phyloP scores from a whole-genome alignment of 2,329 filamentous ascomycete genomes.

The Rutstroemia sp. region DNA sequence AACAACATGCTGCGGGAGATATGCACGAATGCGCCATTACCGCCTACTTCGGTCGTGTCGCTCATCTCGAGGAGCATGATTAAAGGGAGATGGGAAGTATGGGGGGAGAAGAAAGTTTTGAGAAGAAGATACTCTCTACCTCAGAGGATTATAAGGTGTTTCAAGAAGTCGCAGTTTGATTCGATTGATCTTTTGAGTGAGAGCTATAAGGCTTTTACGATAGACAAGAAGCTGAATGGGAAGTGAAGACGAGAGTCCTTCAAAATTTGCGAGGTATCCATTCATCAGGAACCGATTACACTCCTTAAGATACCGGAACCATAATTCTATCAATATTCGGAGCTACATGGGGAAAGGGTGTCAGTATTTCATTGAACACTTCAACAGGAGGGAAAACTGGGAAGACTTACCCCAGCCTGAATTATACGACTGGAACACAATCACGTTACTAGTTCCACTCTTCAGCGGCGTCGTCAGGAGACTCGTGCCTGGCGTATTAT shows the following conservation, averaged over 20 bases:
- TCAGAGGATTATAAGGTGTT: constrained; percentile 16
- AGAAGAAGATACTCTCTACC: constrained; percentile 17
- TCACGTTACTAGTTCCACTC: constrained; percentile 38
- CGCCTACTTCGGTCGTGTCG: constrained; percentile 22
- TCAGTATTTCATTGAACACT: constrained; percentile 8
- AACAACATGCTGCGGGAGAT: constrained; percentile 16
- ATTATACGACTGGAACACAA: constrained; percentile 38
- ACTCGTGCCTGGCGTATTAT: constrained; percentile 38
- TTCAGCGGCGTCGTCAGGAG: constrained; percentile 41
- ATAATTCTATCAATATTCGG: constrained; percentile 48
- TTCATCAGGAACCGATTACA: background rate
- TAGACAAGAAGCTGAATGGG: background rate
- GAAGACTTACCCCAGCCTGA: constrained; percentile 33
- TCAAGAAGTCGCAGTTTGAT: constrained; percentile 6
- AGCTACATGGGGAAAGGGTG: constrained; percentile 23
- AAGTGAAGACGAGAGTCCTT: background rate
- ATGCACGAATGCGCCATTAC: constrained; percentile 23
- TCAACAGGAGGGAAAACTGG: background rate
- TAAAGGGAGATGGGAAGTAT: constrained; percentile 19
- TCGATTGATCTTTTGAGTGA: constrained; percentile 21
- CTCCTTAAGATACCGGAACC: constrained; percentile 37
- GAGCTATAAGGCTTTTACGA: constrained; percentile 11
- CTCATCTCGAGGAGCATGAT: constrained; percentile 26
- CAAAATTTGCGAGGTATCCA: background rate
- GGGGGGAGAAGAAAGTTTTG: constrained; percentile 17